Evolutionary conservation across 2,329 filamentous ascomycete species (phyloP).

Genomic region (Aspergillus hiratsukae): DNA sequence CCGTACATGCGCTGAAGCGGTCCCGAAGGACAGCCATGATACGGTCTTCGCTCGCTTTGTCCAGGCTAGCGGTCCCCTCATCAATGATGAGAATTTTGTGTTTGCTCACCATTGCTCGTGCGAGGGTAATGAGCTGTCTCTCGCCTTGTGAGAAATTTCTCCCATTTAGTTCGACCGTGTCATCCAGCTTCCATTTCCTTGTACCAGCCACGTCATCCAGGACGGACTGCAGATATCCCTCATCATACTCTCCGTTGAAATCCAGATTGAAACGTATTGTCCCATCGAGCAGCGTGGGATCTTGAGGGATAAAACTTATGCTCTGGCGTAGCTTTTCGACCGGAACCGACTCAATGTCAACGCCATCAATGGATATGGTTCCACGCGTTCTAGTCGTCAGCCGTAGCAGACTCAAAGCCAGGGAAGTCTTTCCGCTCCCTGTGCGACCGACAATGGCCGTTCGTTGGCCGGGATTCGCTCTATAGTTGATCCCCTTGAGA

Average conservation of each 20-base stretch:
- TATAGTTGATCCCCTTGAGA: slow-evolving; percentile 63
- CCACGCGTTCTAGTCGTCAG: slow-evolving; percentile 65
- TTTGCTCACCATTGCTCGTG: slow-evolving; percentile 46
- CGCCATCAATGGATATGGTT: slow-evolving; percentile 62
- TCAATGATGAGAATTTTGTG: slow-evolving; percentile 26
- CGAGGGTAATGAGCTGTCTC: slow-evolving; percentile 55
- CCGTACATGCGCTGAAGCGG: neutral
- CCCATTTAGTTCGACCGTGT: slow-evolving; percentile 6
- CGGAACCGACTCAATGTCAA: slow-evolving; percentile 66
- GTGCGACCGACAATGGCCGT: slow-evolving; percentile 69
- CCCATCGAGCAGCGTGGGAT: slow-evolving; percentile 47
- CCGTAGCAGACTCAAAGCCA: slow-evolving; percentile 69
- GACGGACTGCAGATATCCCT: slow-evolving; percentile 1
- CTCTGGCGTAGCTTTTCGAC: slow-evolving; percentile 64
- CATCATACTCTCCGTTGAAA: slow-evolving; percentile 2
- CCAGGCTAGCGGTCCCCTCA: slow-evolving; percentile 19
- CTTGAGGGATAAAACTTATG: slow-evolving; percentile 71
- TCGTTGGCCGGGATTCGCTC: slow-evolving; percentile 59
- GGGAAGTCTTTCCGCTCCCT: slow-evolving; percentile 67
- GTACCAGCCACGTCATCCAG: slow-evolving; percentile 5
- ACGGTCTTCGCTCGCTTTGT: slow-evolving; percentile 4
- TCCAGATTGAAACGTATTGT: slow-evolving; percentile 26
- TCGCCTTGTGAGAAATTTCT: slow-evolving; percentile 43
- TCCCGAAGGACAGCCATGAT: slow-evolving; percentile 1
- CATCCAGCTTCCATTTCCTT: slow-evolving; percentile 6